Conservation (phyloP, 108 stramenopile genomes). For the Pseudonitzschia pungens region DNA sequence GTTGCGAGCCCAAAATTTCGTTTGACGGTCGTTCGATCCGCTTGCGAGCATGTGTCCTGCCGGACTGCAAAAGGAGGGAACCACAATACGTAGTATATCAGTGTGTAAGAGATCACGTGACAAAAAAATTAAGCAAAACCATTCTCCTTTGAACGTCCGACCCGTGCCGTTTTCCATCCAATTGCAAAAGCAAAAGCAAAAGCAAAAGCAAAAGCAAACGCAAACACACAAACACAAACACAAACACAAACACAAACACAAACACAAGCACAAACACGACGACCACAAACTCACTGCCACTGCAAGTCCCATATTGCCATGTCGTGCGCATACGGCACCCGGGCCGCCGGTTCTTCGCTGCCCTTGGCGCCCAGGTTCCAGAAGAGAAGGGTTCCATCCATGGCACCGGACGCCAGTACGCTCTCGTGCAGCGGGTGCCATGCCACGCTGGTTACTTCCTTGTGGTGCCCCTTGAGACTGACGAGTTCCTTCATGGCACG, state of each 20-base stretch:
- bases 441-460: constrained; percentile 89
- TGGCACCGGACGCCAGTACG: constrained; percentile 88
- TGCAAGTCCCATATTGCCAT: constrained; percentile 96
- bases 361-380: constrained; percentile 93
- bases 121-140: not conserved
- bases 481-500: constrained; percentile 89
- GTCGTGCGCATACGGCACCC: constrained; percentile 91
- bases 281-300: constrained; percentile 64
- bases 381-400: constrained; percentile 92
- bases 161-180: not conserved
- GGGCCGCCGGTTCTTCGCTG: constrained; percentile 75
- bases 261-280: not conserved
- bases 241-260: not conserved
- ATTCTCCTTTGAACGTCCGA: too few species aligned
- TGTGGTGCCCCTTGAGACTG: constrained; percentile 86
- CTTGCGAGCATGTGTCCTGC: constrained; percentile 91
- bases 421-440: constrained; percentile 95
- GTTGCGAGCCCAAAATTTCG: constrained; percentile 94
- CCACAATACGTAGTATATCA: not conserved
- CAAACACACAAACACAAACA: not conserved
- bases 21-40: constrained; percentile 88
- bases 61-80: constrained; percentile 60
- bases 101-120: too few species aligned
- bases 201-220: not conserved
- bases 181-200: not conserved